Conservation (phyloP, 768 basidiomycete genomes). For the Candolleomyces efflorescens region DNA sequence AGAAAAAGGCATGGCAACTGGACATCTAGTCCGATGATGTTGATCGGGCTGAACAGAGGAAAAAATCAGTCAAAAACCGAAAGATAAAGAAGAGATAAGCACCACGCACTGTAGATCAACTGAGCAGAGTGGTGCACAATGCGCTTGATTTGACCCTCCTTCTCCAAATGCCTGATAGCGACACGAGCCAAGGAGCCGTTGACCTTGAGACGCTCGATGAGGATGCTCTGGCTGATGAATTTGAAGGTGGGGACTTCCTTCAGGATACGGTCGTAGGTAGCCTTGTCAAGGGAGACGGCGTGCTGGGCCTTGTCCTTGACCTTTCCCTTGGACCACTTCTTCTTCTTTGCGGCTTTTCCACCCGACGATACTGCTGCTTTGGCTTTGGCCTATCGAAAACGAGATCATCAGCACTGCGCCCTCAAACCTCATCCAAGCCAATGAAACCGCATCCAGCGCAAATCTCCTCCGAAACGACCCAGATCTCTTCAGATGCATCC, state of each 20-base stretch:
- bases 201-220: conserved; percentile 97
- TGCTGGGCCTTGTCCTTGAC: conserved; percentile 99
- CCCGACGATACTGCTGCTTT: conserved; percentile 66
- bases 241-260: conserved; percentile 99
- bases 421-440: conserved; percentile 30
- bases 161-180: conserved; percentile 89
- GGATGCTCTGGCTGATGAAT: conserved; percentile 95
- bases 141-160: conserved; percentile 90
- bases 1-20: conserved; percentile 8
- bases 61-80: neutral
- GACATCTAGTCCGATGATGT: conserved; percentile 44
- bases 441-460: conserved; percentile 35
- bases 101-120: conserved; percentile 87
- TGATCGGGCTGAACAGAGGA: conserved; percentile 37
- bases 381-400: conserved; percentile 54
- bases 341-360: conserved; percentile 95
- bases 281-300: conserved; percentile 92
- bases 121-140: conserved; percentile 96
- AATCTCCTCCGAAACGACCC: conserved; percentile 4
- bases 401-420: conserved; percentile 17
- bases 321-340: conserved; percentile 99
- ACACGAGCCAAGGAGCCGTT: conserved; percentile 92
- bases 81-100: neutral
- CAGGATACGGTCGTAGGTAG: conserved; percentile 88
- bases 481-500: neutral